Base-by-base conservation (phyloP, 768 basidiomycete species). In the Amanita muscaria region DNA sequence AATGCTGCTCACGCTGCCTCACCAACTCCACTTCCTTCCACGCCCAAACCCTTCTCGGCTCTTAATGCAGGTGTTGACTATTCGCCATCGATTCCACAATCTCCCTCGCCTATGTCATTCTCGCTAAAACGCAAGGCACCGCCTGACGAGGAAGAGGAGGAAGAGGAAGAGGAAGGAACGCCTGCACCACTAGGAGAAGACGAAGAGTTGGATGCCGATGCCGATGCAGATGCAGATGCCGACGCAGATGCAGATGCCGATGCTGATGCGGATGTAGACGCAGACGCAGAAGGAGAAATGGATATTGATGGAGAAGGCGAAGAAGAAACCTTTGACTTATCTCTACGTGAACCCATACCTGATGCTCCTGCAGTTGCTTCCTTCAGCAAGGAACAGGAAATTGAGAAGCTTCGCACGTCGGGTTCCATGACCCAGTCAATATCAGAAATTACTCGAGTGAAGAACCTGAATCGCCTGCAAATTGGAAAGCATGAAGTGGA, bases 341-440 rank as follows among this genome's bases (percentile, higher is more conserved):
- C 68, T 54, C 63, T 75, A 50, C 61, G 74, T 48, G 70, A 76
- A 35, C 68, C 72, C 16, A 69, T 69, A 46, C 66, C 68, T 10
- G 73, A 77, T 40, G 58, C 76, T 0, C 74, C 70, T 8, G 76
- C 79, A 2, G 59, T 72, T 19, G 64, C 78, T 32, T 57, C 78
- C 15, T 93, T 93, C 71, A 93, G 90, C 63, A 99, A 99, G 64
- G 88, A 96, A 63, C 86, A 94, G 64, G 96, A 99, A 63, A 98
- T 98, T 56, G 94, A 98, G 69, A 97, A 97, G 64, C 77, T 98
- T 12, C 86, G 96, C 16, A 94, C 92, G 14, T 90, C 90, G 9
- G 96, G 96, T 9, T 97, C 92, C 23, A 98, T 99, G 93, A 98
- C 96, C 3, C 96, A 99, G 64, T 90, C 89, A 38, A 88, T 97